Evolutionary conservation across 495 filamentous ascomycete species (phyloP).

Genomic region (Tuber melanosporum): DNA sequence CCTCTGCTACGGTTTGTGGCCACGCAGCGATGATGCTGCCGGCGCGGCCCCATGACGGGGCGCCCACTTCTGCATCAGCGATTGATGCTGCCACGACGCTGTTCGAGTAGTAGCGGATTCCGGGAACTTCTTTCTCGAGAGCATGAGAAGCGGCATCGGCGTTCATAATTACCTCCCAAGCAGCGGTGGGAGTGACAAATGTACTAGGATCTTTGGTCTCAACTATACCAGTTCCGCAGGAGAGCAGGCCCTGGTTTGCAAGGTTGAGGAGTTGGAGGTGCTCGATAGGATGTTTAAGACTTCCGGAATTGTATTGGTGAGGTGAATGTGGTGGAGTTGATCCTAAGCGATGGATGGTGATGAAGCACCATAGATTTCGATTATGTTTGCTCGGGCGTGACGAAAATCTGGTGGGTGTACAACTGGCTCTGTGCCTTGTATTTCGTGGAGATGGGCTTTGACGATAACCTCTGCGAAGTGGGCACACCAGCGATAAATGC

Average conservation of each 20-base stretch:
- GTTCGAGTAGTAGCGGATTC: not conserved
- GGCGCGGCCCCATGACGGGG: not conserved
- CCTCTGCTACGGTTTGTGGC: not conserved
- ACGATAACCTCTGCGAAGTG: not conserved
- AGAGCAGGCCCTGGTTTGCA: not conserved
- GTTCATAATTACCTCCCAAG: not conserved
- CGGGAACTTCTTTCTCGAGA: not conserved
- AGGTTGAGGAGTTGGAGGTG: not conserved
- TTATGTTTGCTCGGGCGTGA: not conserved
- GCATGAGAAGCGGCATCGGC: not conserved
- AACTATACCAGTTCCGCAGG: not conserved
- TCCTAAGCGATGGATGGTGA: not conserved
- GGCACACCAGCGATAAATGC: not conserved
- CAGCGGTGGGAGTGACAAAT: not conserved
- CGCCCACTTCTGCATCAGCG: not conserved
- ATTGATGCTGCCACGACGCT: not conserved
- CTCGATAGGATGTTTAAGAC: not conserved
- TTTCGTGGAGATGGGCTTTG: not conserved
- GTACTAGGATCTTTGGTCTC: not conserved
- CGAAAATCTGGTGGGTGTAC: not conserved
- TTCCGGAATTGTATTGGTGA: not conserved
- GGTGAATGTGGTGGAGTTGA: not conserved
- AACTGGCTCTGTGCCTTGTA: not conserved
- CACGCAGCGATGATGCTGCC: not conserved
- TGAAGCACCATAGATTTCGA: not conserved